Percentiles rank a stretch among this genome's conserved stretches.
phyloP scores from a whole-genome alignment of 2,329 filamentous ascomycete species.

The Aspergillus brasiliensis region DNA sequence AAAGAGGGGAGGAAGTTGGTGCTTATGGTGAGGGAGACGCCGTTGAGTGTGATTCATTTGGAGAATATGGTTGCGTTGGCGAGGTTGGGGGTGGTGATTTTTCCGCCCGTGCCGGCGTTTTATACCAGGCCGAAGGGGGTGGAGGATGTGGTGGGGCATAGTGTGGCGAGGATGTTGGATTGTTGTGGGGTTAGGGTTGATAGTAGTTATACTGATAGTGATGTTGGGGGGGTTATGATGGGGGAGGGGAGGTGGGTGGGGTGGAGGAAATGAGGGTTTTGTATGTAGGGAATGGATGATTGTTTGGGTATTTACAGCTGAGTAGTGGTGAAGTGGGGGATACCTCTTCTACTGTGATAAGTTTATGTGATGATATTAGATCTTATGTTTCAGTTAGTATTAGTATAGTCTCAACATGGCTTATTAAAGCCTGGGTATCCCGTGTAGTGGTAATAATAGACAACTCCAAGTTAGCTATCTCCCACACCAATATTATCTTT shows the following conservation, averaged over 20 bases:
- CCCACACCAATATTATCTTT: no score
- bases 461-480: no score
- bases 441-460: no score
- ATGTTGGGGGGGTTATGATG: constrained; percentile 25
- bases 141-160: constrained; percentile 44
- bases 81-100: constrained; percentile 37
- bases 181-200: constrained; percentile 30
- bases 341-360: no score
- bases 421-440: no score
- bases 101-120: constrained; percentile 44
- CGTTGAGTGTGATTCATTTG: constrained; percentile 14
- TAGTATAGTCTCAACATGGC: no score
- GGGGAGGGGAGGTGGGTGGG: constrained; percentile 8
- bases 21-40: constrained; percentile 44
- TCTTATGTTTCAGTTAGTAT: no score
- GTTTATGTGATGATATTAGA: no score
- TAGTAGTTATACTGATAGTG: constrained; percentile 13
- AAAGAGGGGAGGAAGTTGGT: constrained; percentile 45
- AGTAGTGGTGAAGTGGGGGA: no score
- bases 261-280: constrained; percentile 18
- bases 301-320: no score
- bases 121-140: constrained; percentile 35
- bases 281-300: background rate
- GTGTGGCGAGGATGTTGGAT: constrained; percentile 46
- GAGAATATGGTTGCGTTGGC: constrained; percentile 12